phyloP scores from a whole-genome alignment of 2,329 filamentous ascomycete genomes.

The Epichloe gansuensis region DNA sequence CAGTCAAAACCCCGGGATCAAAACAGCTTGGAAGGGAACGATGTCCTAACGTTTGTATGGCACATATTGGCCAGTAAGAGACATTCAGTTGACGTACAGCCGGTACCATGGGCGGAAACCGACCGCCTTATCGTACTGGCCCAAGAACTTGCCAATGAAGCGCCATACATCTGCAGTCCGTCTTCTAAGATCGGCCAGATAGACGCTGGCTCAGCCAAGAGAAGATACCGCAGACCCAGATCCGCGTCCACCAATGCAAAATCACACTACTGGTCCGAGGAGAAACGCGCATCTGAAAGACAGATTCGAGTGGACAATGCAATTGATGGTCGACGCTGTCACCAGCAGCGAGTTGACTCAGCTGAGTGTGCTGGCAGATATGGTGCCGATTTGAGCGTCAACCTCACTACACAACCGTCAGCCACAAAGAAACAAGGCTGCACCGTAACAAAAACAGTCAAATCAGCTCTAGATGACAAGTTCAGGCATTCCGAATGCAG shows the following conservation, averaged over 20 bases:
- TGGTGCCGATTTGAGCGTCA: not conserved
- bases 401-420: not conserved
- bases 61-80: conserved; percentile 10
- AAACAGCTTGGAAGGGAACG: conserved; percentile 18
- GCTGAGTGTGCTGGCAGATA: not conserved
- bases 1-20: conserved; percentile 6
- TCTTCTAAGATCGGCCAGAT: not conserved
- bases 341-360: not conserved
- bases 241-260: not conserved
- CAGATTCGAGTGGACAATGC: not conserved
- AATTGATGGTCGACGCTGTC: not conserved
- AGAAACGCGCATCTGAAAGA: not conserved
- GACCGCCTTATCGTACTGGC: conserved; percentile 23
- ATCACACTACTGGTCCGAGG: conserved; percentile 1
- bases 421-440: not conserved
- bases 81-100: conserved; percentile 1
- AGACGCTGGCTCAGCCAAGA: not conserved
- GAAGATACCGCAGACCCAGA: not conserved
- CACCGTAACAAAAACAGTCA: not conserved
- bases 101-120: conserved; percentile 21
- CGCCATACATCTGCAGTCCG: conserved; percentile 10
- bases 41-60: conserved; percentile 22
- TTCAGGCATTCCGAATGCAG: not conserved
- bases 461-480: not conserved
- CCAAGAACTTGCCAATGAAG: conserved; percentile 15